These are phyloP conservation scores for Globisporangium canariense DNA, from an alignment of 352 stramenopile genomes.

Conservation along the genomic window DNA sequence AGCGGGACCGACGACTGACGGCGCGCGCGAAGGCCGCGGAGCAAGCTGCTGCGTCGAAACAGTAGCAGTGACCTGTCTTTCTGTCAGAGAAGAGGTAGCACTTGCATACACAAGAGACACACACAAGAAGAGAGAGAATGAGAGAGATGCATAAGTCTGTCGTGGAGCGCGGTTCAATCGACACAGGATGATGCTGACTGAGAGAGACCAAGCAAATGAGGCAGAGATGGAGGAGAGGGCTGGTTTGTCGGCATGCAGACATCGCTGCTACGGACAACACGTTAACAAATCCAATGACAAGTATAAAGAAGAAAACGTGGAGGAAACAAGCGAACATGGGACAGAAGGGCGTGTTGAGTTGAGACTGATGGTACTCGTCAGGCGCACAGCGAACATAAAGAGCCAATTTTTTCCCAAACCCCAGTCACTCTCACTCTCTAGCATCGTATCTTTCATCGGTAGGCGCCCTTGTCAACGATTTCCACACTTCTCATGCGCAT, in stretches of 20 bases:
- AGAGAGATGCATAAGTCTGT: neutral
- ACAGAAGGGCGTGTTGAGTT: neutral
- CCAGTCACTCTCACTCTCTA: neutral
- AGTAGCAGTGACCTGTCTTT: slow-evolving; percentile 6
- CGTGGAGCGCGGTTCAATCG: neutral
- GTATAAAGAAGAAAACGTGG: neutral
- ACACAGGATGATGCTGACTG: neutral
- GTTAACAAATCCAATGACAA: neutral
- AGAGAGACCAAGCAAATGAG: neutral
- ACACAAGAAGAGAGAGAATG: neutral
- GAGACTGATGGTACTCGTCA: neutral
- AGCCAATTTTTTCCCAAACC: too few species aligned
- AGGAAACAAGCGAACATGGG: neutral
- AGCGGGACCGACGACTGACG: slow-evolving; percentile 65
- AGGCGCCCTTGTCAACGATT: too few species aligned
- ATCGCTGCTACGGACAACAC: neutral
- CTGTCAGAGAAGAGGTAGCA: neutral
- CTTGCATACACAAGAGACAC: neutral
- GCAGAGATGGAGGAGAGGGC: neutral
- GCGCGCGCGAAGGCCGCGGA: slow-evolving; percentile 30
- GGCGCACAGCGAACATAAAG: neutral
- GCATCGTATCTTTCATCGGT: too few species aligned
- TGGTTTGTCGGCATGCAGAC: neutral
- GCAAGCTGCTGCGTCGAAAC: slow-evolving; percentile 6
- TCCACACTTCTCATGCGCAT: too few species aligned